Percentiles rank a stretch among this genome's conserved stretches.
Conservation (phyloP, 2,329 filamentous ascomycete species). For the Pochonia chlamydosporia region DNA sequence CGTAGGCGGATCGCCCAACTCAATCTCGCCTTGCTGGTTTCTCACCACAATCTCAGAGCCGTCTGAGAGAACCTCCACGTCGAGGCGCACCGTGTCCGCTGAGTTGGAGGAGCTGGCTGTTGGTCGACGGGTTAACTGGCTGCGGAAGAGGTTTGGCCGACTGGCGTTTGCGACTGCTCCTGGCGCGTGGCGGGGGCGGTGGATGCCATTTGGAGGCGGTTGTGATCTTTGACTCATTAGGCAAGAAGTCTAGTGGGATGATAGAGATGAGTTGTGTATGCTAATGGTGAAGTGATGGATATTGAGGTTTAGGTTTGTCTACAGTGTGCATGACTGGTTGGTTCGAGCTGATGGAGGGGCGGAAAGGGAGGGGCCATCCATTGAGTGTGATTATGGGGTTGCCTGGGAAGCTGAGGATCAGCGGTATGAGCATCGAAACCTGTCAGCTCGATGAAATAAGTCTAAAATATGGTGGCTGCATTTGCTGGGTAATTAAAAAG, state of each 20-base stretch:
- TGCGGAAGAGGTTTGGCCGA: conserved; percentile 50
- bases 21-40: conserved; percentile 57
- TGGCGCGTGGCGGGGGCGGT: conserved; percentile 2
- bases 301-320: no score
- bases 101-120: conserved; percentile 35
- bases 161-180: conserved; percentile 1
- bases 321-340: no score
- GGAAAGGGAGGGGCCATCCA: no score
- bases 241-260: background rate
- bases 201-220: background rate
- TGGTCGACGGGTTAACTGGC: conserved; percentile 52
- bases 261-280: background rate
- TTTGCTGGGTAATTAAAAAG: no score
- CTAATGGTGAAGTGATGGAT: no score
- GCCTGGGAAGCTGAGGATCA: no score
- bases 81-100: conserved; percentile 43
- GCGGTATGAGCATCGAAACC: no score
- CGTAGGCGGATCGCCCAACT: conserved; percentile 51
- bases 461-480: no score
- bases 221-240: conserved; percentile 6
- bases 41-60: conserved; percentile 56
- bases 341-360: no score
- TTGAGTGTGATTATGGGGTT: no score
- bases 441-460: no score
- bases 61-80: conserved; percentile 39